These are phyloP conservation scores for Artemisia annua DNA, from an alignment of 129 eudicot genomes.

Conservation along the genomic window DNA sequence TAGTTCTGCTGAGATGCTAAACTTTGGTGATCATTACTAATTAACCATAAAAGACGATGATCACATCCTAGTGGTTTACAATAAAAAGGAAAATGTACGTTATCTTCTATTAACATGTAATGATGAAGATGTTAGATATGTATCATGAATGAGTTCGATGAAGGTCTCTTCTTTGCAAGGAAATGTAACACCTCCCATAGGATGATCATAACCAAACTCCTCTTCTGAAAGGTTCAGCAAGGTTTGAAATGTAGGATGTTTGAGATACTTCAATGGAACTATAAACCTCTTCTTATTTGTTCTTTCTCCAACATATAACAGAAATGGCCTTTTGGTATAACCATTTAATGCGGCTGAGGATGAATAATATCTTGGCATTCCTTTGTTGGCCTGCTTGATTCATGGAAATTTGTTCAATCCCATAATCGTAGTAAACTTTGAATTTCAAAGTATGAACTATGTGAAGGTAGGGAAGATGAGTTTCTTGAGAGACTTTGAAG, in stretches of 20 bases:
- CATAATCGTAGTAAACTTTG: slow-evolving; percentile 4
- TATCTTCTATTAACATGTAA: not conserved
- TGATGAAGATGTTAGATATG: not conserved
- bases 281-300: slow-evolving; percentile 24
- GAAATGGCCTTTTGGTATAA: slow-evolving; percentile 21
- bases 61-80: too few relatives aligned
- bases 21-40: too few relatives aligned
- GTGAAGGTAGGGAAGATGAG: too few relatives aligned
- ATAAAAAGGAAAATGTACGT: too few relatives aligned
- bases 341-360: not conserved
- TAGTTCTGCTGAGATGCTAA: too few relatives aligned
- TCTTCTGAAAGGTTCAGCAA: slow-evolving; percentile 10
- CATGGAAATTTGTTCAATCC: slow-evolving; percentile 5
- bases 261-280: slow-evolving; percentile 14
- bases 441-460: too few relatives aligned
- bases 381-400: not conserved
- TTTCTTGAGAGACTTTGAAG: too few relatives aligned
- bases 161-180: slow-evolving; percentile 38
- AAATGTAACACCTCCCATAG: slow-evolving; percentile 34
- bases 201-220: slow-evolving; percentile 31
- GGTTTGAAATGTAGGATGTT: slow-evolving; percentile 27
- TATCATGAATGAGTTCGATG: slow-evolving; percentile 16
- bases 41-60: too few relatives aligned
- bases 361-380: not conserved
- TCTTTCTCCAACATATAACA: slow-evolving; percentile 27